Evolutionary conservation across 2,329 filamentous ascomycete genomes (phyloP), one percentile per base, ranked within the genome.

Genomic region (Penicillium fuscoglaucum): DNA sequence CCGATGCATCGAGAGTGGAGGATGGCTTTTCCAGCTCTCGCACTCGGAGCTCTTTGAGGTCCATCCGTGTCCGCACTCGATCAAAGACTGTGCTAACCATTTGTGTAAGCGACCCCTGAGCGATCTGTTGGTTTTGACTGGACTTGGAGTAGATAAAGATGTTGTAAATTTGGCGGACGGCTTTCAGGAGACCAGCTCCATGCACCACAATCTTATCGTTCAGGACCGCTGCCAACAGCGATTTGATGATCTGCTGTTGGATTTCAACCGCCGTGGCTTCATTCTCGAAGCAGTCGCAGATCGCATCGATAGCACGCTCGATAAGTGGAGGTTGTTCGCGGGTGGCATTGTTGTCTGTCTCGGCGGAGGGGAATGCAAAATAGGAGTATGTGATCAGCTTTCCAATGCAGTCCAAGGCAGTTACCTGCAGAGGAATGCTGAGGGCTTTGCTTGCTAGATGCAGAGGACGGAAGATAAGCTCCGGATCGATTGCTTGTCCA

Each of bases 151-250:
- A 86, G 60, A 99, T 83, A 76, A 99, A 99, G 67, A 99, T 96
- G 79, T 99, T 99, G 82, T 99, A 99, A 58, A 97, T 96, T 76
- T 98, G 91, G 67, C 95, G 90, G 64, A 99, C 92, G 55, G 95
- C 93, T 80, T 99, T 99, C 64, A 99, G 83, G 61, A 99, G 83
- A 63, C 95, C 96, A 39, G 95, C 93, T 59, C 95, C 95, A 74
- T 99, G 95, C 2, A 99, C 96, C 44, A 99, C 92, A 64, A 98
- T 96, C 79, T 98, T 99, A 80, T 99, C 95, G 72, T 98, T 98
- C 64, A 99, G 81, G 15, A 99, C 95, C 15, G 96, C 96, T 15
- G 95, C 93, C 59, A 99, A 81, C 59, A 99, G 82, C 2, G 95
- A 98, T 79, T 99, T 98, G 74, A 99, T 91, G 67, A 99, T 99